phyloP scores from a whole-genome alignment of 2,329 filamentous ascomycete genomes.

The Diaporthe caulivora region DNA sequence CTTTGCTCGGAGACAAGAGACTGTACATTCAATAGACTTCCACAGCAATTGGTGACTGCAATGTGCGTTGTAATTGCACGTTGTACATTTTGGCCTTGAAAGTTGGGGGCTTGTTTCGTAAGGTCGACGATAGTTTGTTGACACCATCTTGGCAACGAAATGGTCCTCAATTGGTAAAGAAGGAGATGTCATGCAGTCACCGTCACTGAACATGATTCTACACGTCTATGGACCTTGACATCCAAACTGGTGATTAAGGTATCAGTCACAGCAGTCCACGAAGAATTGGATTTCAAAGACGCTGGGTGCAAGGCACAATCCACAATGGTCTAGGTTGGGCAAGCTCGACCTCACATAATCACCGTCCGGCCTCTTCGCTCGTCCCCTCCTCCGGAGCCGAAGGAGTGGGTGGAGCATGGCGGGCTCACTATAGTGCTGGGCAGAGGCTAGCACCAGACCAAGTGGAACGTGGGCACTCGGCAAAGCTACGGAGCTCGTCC shows the following conservation, averaged over 20 bases:
- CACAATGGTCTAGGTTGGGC: neutral
- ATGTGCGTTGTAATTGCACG: rapidly evolving
- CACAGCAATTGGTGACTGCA: neutral
- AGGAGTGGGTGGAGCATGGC: slow-evolving; percentile 23
- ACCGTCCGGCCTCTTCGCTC: neutral
- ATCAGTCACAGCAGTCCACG: neutral
- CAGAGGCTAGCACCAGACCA: slow-evolving; percentile 1
- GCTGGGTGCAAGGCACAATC: neutral
- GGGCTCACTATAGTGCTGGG: neutral
- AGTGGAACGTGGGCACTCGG: slow-evolving; percentile 18
- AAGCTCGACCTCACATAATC: neutral
- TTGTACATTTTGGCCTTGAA: neutral
- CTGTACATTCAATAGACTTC: neutral
- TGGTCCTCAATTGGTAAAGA: no score
- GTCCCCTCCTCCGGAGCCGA: slow-evolving; percentile 16
- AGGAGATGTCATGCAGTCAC: neutral
- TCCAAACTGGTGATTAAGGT: no score
- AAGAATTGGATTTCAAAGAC: neutral
- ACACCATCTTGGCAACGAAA: neutral
- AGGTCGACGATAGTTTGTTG: no score
- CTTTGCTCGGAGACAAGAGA: neutral
- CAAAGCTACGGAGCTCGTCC: neutral
- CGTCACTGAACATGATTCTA: neutral
- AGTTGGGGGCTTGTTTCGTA: no score
- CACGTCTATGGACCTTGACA: neutral